These are phyloP conservation scores for Skeletonema marinoi DNA, from an alignment of 108 stramenopile species.

Conservation along the genomic window DNA sequence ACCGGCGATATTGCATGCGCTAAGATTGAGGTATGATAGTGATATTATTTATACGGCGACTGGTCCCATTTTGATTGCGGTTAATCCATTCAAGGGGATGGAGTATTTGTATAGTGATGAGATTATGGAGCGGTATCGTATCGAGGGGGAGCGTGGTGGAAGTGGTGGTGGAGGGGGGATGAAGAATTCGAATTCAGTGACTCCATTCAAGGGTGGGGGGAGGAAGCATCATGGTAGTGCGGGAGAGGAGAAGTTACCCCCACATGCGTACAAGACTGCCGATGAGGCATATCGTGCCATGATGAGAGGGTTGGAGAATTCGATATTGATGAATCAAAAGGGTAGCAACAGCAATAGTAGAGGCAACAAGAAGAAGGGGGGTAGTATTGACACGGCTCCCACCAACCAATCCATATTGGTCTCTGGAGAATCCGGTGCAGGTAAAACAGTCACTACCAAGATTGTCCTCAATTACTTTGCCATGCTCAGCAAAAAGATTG, in stretches of 20 bases:
- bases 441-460: slow-evolving; percentile 98
- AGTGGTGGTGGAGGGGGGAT: slow-evolving; percentile 3
- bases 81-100: slow-evolving; percentile 95
- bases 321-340: slow-evolving; percentile 47
- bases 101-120: slow-evolving; percentile 72
- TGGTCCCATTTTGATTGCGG: slow-evolving; percentile 91
- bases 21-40: slow-evolving; percentile 74
- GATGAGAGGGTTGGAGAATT: slow-evolving; percentile 84
- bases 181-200: slow-evolving; percentile 45
- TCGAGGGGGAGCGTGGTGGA: slow-evolving; percentile 63
- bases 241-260: slow-evolving; percentile 52
- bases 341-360: neutral
- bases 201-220: slow-evolving; percentile 26
- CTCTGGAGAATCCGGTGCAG: slow-evolving; percentile 93
- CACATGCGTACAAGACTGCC: slow-evolving; percentile 94
- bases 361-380: neutral
- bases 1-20: slow-evolving; percentile 83
- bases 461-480: slow-evolving; percentile 93
- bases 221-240: slow-evolving; percentile 38
- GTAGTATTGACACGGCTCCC: slow-evolving; percentile 11
- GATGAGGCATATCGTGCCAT: slow-evolving; percentile 96
- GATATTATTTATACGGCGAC: slow-evolving; percentile 92
- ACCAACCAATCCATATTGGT: slow-evolving; percentile 93
- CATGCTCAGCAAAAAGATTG: slow-evolving; percentile 69
- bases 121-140: slow-evolving; percentile 80